Evolutionary conservation across 345 rosid species (phyloP).

Genomic region (Dipteronia dyeriana): DNA sequence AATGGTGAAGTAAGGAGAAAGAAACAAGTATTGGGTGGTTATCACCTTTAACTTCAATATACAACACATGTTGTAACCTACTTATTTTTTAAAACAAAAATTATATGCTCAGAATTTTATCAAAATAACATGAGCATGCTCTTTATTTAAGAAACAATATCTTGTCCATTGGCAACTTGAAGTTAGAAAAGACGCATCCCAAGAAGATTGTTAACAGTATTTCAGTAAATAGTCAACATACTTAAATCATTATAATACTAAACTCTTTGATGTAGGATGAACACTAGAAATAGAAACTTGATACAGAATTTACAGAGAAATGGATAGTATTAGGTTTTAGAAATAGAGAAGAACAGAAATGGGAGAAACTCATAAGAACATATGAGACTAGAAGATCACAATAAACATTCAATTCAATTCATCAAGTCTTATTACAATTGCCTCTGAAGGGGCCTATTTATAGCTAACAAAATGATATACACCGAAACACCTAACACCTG

Average conservation of each 20-base stretch:
- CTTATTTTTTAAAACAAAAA: neutral
- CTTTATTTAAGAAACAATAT: neutral
- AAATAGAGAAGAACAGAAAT: no score
- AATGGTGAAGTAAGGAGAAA: neutral
- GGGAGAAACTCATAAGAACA: no score
- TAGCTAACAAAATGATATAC: no score
- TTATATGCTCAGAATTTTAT: neutral
- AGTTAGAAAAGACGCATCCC: constrained; percentile 11
- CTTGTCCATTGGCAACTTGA: neutral
- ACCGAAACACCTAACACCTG: no score
- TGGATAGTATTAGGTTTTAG: no score
- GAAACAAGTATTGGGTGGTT: neutral
- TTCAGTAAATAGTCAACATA: constrained; percentile 1
- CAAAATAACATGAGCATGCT: neutral
- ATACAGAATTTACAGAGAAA: no score
- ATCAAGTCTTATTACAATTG: no score
- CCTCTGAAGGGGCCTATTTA: no score
- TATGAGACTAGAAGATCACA: no score
- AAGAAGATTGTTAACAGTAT: neutral
- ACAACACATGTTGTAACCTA: neutral
- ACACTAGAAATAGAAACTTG: no score
- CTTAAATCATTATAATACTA: neutral
- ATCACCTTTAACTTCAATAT: neutral
- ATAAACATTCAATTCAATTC: no score
- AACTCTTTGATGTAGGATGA: no score